A percentile compares a stretch with the other conserved stretches of the same genome.
These are phyloP conservation scores for Albizia julibrissin DNA, from an alignment of 306 rosid genomes.

Conservation along the genomic window DNA sequence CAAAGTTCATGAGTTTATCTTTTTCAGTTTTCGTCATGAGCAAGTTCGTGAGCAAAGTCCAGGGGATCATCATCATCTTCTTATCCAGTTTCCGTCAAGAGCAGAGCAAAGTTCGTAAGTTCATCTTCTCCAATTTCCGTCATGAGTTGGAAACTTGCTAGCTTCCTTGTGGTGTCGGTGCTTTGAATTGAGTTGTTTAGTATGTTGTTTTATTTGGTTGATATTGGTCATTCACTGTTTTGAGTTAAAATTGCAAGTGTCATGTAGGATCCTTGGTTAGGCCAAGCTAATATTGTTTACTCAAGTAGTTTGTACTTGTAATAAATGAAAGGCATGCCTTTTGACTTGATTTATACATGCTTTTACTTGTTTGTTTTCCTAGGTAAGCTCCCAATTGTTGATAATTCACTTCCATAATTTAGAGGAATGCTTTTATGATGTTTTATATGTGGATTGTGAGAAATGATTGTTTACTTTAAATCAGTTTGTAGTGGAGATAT, in stretches of 20 bases:
- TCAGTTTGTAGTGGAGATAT: neutral
- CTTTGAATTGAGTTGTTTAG: conserved; percentile 52
- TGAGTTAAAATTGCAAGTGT: conserved; percentile 42
- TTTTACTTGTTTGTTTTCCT: conserved; percentile 18
- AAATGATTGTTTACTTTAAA: neutral
- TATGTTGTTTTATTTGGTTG: conserved; percentile 38
- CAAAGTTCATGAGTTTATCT: too few species aligned
- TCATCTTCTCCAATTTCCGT: too few species aligned
- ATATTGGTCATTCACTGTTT: conserved; percentile 27
- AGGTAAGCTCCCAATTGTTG: conserved; percentile 3
- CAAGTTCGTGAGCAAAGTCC: too few species aligned
- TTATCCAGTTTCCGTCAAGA: too few species aligned
- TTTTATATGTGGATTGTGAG: neutral
- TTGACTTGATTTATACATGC: conserved; percentile 24
- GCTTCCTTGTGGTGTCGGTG: too few species aligned
- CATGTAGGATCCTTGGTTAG: conserved; percentile 46
- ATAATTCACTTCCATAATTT: neutral
- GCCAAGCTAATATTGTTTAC: conserved; percentile 41
- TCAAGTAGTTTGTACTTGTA: conserved; percentile 37
- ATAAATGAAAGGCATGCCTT: conserved; percentile 55
- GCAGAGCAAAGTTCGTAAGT: too few species aligned
- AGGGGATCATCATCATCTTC: too few species aligned
- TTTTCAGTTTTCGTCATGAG: too few species aligned
- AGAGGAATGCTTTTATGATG: neutral
- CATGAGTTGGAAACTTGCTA: too few species aligned